These are phyloP conservation scores for Dendryphion nanum DNA, from an alignment of 2,329 filamentous ascomycete genomes.

Conservation along the genomic window DNA sequence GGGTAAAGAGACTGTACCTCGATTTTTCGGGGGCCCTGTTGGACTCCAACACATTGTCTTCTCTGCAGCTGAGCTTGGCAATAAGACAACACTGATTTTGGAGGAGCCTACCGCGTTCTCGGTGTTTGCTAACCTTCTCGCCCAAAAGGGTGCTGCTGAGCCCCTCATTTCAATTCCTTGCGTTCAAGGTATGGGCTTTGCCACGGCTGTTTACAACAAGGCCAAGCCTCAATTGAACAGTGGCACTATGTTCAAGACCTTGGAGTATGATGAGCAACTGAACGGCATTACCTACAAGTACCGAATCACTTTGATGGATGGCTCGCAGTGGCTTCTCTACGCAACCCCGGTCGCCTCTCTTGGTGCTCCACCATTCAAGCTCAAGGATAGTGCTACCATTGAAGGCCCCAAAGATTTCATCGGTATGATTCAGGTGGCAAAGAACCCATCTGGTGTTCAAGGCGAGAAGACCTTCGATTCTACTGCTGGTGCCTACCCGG, in stretches of 20 bases:
- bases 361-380: conserved; percentile 64
- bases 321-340: conserved; percentile 74
- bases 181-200: conserved; percentile 85
- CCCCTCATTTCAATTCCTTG: conserved; percentile 73
- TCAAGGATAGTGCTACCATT: conserved; percentile 65
- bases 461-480: conserved; percentile 72
- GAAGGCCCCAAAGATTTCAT: conserved; percentile 66
- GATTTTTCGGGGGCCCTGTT: conserved; percentile 79
- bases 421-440: conserved; percentile 80
- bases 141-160: conserved; percentile 50
- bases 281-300: conserved; percentile 70
- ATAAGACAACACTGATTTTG: conserved; percentile 56
- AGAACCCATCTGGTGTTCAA: conserved; percentile 59
- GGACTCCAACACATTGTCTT: conserved; percentile 80
- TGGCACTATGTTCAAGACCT: conserved; percentile 70
- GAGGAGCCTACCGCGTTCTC: conserved; percentile 57
- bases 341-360: conserved; percentile 57
- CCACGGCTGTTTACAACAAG: conserved; percentile 74
- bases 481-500: conserved; percentile 74
- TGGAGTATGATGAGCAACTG: conserved; percentile 42
- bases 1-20: conserved; percentile 37
- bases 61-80: conserved; percentile 72
- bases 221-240: conserved; percentile 71
- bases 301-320: conserved; percentile 69
- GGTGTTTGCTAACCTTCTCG: conserved; percentile 69